Percentiles rank a stretch among this genome's conserved stretches.
These are phyloP conservation scores for Fraxinus platypoda DNA, from an alignment of 305 asterid genomes.

Conservation along the genomic window DNA sequence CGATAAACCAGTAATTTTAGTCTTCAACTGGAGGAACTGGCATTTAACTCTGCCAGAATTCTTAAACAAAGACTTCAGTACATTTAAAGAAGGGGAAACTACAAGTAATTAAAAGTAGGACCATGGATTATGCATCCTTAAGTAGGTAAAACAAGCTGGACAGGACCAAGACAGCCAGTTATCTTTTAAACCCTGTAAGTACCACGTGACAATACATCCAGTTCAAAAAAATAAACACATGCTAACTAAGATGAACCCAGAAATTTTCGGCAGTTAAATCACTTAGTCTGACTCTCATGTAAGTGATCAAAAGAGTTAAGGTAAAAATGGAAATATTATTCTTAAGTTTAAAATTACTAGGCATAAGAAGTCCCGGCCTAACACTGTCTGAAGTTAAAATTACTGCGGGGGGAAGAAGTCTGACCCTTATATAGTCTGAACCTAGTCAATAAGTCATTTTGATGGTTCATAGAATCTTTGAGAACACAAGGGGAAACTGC, in stretches of 20 bases:
- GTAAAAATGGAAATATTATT: neutral
- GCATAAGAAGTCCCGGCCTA: neutral
- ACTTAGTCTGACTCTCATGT: neutral
- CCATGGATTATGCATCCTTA: neutral
- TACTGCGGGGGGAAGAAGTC: neutral
- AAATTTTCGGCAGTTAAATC: neutral
- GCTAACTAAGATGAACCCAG: neutral
- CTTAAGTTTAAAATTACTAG: neutral
- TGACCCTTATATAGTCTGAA: neutral
- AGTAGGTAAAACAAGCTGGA: neutral
- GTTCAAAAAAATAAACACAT: neutral
- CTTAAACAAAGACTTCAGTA: neutral
- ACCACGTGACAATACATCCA: neutral
- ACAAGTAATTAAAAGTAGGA: neutral
- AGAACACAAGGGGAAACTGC: neutral
- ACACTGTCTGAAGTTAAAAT: neutral
- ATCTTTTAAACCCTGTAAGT: neutral
- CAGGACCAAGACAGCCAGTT: neutral
- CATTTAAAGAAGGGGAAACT: neutral
- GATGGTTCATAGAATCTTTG: neutral
- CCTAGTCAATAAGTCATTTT: neutral
- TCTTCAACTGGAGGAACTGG: neutral
- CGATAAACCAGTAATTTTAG: neutral
- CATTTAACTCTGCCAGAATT: neutral
- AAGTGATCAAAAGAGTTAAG: neutral